A percentile compares a stretch with the other conserved stretches of the same genome.
Evolutionary conservation across 176 grass and related monocot species (phyloP).

Genomic region (Olyra latifolia): DNA sequence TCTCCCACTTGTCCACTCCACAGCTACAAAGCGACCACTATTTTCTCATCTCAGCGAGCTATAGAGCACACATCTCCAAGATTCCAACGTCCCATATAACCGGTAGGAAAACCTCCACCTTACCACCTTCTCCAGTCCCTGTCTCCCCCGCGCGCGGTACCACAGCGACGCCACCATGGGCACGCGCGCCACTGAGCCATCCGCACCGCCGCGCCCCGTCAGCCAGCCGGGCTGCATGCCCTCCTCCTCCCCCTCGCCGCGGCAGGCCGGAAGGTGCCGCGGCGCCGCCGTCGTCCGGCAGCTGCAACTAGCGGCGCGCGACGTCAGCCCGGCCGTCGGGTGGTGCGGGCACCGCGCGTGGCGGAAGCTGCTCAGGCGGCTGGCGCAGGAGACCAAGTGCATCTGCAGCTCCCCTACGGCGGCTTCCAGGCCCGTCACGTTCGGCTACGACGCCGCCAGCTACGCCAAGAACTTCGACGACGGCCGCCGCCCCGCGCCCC

Average conservation of each 20-base stretch:
- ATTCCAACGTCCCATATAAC: constrained; percentile 11
- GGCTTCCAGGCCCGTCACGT: constrained; percentile 50
- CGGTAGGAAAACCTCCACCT: not conserved
- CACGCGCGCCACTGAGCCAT: constrained; percentile 38
- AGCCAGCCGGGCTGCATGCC: constrained; percentile 41
- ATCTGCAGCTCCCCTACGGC: constrained; percentile 48
- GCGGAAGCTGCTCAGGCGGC: constrained; percentile 61
- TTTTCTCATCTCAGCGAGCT: not conserved
- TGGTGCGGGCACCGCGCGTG: constrained; percentile 57
- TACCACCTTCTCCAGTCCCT: not conserved
- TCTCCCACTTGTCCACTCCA: not conserved
- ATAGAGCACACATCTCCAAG: not conserved
- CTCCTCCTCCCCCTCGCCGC: constrained; percentile 54
- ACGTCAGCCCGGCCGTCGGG: constrained; percentile 24
- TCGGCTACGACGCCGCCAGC: constrained; percentile 82
- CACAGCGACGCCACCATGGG: constrained; percentile 17
- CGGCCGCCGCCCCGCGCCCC: constrained; percentile 36
- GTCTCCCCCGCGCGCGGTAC: not conserved
- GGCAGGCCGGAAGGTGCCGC: constrained; percentile 24
- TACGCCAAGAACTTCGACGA: constrained; percentile 99
- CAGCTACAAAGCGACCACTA: not conserved
- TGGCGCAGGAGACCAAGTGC: constrained; percentile 74
- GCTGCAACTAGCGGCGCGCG: constrained; percentile 60
- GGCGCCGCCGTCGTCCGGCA: constrained; percentile 35
- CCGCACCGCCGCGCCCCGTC: constrained; percentile 30